Percentiles rank a stretch among this genome's conserved stretches.
Evolutionary conservation across 345 rosid genomes (phyloP).

Genomic region (Barbarea vulgaris): DNA sequence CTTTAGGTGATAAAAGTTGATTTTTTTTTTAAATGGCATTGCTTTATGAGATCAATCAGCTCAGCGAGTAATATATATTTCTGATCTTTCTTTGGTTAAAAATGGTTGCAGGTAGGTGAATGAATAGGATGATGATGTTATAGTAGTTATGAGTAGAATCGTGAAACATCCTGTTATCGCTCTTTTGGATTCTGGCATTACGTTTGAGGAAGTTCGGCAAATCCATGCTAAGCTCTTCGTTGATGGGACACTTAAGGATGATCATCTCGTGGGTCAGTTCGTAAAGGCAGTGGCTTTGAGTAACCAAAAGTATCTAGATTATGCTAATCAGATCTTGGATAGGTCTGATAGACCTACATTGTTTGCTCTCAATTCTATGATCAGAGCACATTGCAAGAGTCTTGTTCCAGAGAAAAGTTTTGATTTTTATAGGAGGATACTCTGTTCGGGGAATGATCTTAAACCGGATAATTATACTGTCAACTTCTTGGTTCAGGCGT

Average conservation of each 20-base stretch:
- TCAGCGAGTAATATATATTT: not conserved
- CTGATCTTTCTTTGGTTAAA: not conserved
- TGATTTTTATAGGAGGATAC: constrained; percentile 44
- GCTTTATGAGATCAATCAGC: not conserved
- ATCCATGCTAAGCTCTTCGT: constrained; percentile 60
- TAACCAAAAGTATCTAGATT: constrained; percentile 47
- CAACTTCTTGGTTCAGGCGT: constrained; percentile 58
- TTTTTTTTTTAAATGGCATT: not conserved
- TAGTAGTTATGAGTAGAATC: constrained; percentile 35
- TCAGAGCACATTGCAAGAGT: constrained; percentile 60
- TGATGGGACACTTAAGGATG: constrained; percentile 45
- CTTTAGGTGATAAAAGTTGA: not conserved
- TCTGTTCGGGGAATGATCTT: constrained; percentile 30
- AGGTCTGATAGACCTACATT: constrained; percentile 51
- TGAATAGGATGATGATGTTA: constrained; percentile 27
- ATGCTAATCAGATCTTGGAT: constrained; percentile 52
- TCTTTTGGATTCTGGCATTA: constrained; percentile 37
- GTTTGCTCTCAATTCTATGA: constrained; percentile 61
- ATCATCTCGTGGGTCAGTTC: constrained; percentile 55
- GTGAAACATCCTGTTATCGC: constrained; percentile 33
- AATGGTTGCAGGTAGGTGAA: constrained; percentile 24
- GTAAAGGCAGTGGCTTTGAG: constrained; percentile 55
- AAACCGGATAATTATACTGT: constrained; percentile 66
- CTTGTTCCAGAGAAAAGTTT: constrained; percentile 50
- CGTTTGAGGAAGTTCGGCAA: constrained; percentile 49